Base-by-base conservation (phyloP, 768 basidiomycete species). In the Termitomyces sp. region DNA sequence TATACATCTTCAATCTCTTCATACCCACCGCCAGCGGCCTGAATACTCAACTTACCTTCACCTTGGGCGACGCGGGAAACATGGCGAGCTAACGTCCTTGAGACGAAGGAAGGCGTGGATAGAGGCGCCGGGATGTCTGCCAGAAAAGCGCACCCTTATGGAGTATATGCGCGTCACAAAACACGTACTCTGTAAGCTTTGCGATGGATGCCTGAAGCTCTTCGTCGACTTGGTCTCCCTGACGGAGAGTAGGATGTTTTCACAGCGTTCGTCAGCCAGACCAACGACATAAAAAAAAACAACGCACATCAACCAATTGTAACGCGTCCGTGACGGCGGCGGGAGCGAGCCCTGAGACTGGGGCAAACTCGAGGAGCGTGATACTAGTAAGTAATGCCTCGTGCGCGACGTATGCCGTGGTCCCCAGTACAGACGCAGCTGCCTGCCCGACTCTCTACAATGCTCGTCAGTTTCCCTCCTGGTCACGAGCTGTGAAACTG, bases 191-290 rank as follows among this genome's bases (percentile, higher is more conserved):
- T 53, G 80, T 75, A 4, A 88, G 69, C 47, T 76, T 79, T 5
- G 62, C 55, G 12, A 90, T 71, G 1, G 88, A 85, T 4, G 67
- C 66, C 8, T 71, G 61, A 22, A 90, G 72, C 59, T 84, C 83
- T 2, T 73, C 65, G 1, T 73, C 72, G 1, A 85, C 79, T 2
- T 71, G 62, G 51, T 75, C 32, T 81, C 77, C 0, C 82, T 77
- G 5, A 92, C 79, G 12, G 81, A 79, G n/a, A 84, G 69, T 2
- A 91, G 76, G 18, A 86, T 79, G 14, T 81, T 81, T 0, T 88
- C 89, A 59, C 88, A 90, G 27, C 87, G 82, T 61, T 88, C 83
- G 87, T 87, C 7, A 92, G 76, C 10, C 87, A 83, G 29, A 91
- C 3, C 1, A 4, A 4, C 13, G 8, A 41, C 2, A 3, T 18